Evolutionary conservation across 768 basidiomycete species (phyloP), one percentile per base, ranked within the genome.

Genomic region (Arthromyces matolae): DNA sequence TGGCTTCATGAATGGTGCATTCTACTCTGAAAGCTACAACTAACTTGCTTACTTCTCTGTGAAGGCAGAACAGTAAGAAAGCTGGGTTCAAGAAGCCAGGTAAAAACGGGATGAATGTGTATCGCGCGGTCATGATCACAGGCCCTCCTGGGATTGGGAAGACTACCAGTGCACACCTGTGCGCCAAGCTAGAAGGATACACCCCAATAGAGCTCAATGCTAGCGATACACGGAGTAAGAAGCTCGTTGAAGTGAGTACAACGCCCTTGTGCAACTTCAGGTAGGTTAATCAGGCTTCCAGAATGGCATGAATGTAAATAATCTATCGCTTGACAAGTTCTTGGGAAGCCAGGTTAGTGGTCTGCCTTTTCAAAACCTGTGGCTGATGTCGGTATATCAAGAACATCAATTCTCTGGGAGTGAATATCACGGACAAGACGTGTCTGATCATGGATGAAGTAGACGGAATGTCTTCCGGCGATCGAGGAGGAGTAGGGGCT

Each of bases 361-460:
- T 29, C 34, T 34, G 2, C 28, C 3, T 19, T n/a, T n/a, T 40
- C 23, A 8, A 13, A 24, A 5, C 28, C 16, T 29, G 5, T 18
- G 18, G 8, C 16, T 9, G 9, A 43, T n/a, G 18, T 14, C 1
- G 16, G 18, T 6, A 19, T 40, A 14, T 33, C 10, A 48, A 79
- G 83, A 66, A 67, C 18, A 81, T 79, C 8, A 90, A 88, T 52
- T 78, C 81, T 1, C 69, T 80, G 1, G 93, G 88, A 2, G 72
- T 94, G 2, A 61, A 71, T 13, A 83, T 97, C 54, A 93, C 88
- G 0, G 80, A 88, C 57, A 81, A 75, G 62, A 80, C 88, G 0
- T 91, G 93, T 54, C 71, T 99, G 36, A 98, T 99, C 62, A 97
- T 99, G 95, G 96, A 99, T 60, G 96, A 99, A 64, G 95, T 98